Evolutionary conservation across 805 yeast species (phyloP).

Genomic region (Kodamaea fukazawae): DNA sequence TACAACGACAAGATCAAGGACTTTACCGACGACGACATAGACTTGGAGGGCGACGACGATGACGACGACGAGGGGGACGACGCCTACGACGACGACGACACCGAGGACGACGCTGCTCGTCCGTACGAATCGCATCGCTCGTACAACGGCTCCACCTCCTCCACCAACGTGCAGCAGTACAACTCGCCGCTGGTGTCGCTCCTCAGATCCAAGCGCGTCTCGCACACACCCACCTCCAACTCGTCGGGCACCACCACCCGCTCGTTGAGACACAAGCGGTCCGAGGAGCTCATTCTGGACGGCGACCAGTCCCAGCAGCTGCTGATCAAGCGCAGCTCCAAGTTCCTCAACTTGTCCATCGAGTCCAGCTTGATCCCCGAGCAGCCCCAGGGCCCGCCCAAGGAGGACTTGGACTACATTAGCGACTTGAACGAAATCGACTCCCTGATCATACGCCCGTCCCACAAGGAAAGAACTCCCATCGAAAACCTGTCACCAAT

Average conservation of each 20-base stretch:
- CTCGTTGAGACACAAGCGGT: not conserved
- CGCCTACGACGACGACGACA: slow-evolving; percentile 9
- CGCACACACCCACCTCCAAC: slow-evolving; percentile 1
- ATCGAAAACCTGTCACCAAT: slow-evolving; percentile 9
- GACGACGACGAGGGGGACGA: slow-evolving; percentile 9
- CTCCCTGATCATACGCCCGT: slow-evolving; percentile 12
- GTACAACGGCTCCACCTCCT: slow-evolving; percentile 1
- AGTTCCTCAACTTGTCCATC: slow-evolving; percentile 40
- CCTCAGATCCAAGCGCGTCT: slow-evolving; percentile 1
- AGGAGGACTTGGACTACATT: slow-evolving; percentile 23
- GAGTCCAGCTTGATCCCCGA: slow-evolving; percentile 22
- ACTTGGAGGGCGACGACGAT: slow-evolving; percentile 11
- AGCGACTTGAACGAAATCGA: slow-evolving; percentile 28
- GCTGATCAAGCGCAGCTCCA: slow-evolving; percentile 40
- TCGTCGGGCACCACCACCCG: slow-evolving; percentile 1
- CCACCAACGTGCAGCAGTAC: not conserved
- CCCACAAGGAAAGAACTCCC: slow-evolving; percentile 8
- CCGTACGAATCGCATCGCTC: slow-evolving; percentile 2
- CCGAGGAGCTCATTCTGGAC: slow-evolving; percentile 4
- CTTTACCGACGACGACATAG: slow-evolving; percentile 18
- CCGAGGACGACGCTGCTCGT: slow-evolving; percentile 6
- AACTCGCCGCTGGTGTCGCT: slow-evolving; percentile 2
- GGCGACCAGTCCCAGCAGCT: slow-evolving; percentile 18
- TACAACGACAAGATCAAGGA: slow-evolving; percentile 21
- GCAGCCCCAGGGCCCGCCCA: slow-evolving; percentile 6